Evolutionary conservation across 129 eudicot species (phyloP), one percentile per base, ranked within the genome.

Genomic region (Flaveria sonorensis): DNA sequence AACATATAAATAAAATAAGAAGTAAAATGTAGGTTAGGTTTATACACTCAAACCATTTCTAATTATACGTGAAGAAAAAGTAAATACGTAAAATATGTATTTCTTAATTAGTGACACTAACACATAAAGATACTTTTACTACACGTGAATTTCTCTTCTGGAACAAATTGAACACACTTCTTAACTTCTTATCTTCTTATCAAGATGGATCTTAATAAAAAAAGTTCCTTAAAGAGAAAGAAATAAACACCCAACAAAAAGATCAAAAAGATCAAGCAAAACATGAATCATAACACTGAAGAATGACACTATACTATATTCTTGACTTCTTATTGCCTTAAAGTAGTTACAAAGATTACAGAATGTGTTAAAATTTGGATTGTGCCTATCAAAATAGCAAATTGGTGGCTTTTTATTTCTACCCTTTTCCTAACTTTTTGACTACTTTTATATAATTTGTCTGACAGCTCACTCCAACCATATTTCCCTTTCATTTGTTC

Each of bases 371-470:
- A 78, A 47, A 57, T 10, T 13, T 59, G 48, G 52, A 70, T 59
- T 70, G 70, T 70, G 71, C 76, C 62, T 70, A 70, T 78, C 62
- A 28, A 55, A 12, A 70, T 70, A 78, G 63, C 77, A 70, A 70
- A 78, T 46, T 78, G 70, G 57, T 78, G 76, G 71, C 77, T 70
- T 70, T 75, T 60, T 59, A 30, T 70, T 28, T 52, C 47, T 5
- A 70, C 62, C 82, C 71, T 68, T 77, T 77, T 68, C 74, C 76
- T 51, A 70, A 71, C 76, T 78, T 78, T 68, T 78, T 78, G 82
- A 78, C 71, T 61, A 56, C 8, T 43, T 78, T 59, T 69, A 18
- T 42, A 68, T 77, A 57, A 26, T 70, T 70, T 45, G 6, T 69
- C 20, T 10, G 82, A 45, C 82, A 78, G 82, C 77, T 78, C 82